Conservation (phyloP, 352 stramenopile species). For the Phytophthora pini region DNA sequence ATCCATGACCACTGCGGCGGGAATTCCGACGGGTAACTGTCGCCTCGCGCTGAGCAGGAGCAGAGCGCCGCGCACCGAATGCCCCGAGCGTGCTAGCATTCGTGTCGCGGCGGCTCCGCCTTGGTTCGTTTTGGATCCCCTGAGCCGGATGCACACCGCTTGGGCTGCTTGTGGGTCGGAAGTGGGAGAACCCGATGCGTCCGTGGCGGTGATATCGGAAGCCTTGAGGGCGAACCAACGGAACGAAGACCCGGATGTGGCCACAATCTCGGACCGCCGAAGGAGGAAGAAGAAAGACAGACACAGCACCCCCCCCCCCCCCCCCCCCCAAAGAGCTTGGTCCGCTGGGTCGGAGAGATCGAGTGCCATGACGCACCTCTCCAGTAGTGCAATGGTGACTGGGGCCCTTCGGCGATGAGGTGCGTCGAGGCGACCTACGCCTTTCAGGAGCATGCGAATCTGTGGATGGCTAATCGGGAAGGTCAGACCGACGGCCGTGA, state of each 20-base stretch:
- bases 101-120: background rate
- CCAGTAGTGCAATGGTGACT: background rate
- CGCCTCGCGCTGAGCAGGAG: background rate
- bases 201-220: background rate
- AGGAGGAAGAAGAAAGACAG: conserved; percentile 22
- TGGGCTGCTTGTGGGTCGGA: background rate
- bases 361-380: background rate
- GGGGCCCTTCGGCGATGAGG: background rate
- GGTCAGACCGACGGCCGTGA: background rate
- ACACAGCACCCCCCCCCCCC: conserved; percentile 11
- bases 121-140: conserved; percentile 17
- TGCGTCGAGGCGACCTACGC: background rate
- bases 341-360: background rate
- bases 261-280: conserved; percentile 10
- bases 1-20: too few species aligned
- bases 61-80: conserved; percentile 3
- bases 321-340: conserved; percentile 9
- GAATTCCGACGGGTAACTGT: too few species aligned
- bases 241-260: background rate
- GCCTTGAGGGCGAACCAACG: conserved; percentile 4
- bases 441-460: conserved; percentile 6
- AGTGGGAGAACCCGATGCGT: background rate
- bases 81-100: background rate
- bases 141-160: background rate
- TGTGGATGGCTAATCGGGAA: conserved; percentile 11